Evolutionary conservation across 2,329 filamentous ascomycete species (phyloP), one percentile per base, ranked within the genome.

Genomic region (Chaetomium sp.): DNA sequence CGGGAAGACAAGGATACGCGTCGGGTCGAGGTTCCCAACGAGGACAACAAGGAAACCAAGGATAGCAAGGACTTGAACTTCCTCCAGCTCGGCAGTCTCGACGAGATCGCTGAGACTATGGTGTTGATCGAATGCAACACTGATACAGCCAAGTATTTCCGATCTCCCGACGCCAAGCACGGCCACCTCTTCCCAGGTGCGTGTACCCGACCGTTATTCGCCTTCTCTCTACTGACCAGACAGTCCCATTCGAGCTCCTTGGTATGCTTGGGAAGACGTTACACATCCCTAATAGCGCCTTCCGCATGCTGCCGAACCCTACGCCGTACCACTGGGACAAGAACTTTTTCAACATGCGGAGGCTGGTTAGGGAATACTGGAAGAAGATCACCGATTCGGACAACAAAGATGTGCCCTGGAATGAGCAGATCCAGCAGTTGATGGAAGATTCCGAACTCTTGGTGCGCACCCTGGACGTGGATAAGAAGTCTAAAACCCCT

Each of bases 161-260:
- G 75, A 13, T 66, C 77, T 4, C 70, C 76, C 10, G 76, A 74
- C 1, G 75, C 76, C 38, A 77, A 77, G 57, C 78, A 80, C 7
- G 76, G 75, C 1, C 83, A 85, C 70, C 66, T 85, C 1, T 85
- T 85, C 62, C 81, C 82, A n/a, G 68, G 82, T 83, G 76, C 65
- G 77, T 63, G 1, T 1, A 27, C 13, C 49, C 4, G 8, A 51
- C 4, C 4, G 13, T 16, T 12, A 3, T 27, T n/a, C 49, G 12
- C 47, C 47, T 19, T n/a, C 7, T 42, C 10, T 23, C 10, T 6
- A 10, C 42, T 59, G n/a, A 59, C 25, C 42, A 21, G 27, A 12
- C 65, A 85, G 84, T 87, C 0, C 79, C 82, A 0, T 87, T 87
- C 58, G 85, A 87, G 69, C 78, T 87, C 0, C 72, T 85, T 2